These are phyloP conservation scores for Choiromyces venosus DNA, from an alignment of 495 filamentous ascomycete genomes.

Conservation along the genomic window DNA sequence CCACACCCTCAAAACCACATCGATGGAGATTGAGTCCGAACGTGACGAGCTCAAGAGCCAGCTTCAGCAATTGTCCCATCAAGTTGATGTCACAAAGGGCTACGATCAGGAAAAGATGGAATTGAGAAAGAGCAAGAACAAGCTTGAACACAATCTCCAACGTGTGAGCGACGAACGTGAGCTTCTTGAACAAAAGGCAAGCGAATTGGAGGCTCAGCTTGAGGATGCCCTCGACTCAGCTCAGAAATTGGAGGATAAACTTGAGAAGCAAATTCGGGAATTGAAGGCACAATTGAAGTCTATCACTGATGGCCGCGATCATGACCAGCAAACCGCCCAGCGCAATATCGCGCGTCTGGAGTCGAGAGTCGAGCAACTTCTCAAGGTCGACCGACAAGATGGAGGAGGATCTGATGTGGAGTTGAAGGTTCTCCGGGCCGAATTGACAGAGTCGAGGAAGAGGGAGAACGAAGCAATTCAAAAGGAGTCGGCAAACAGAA, in stretches of 20 bases:
- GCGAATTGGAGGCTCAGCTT: conserved; percentile 44
- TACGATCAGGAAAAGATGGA: conserved; percentile 56
- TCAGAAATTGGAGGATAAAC: conserved; percentile 41
- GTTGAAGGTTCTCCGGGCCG: conserved; percentile 27
- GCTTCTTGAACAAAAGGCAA: conserved; percentile 48
- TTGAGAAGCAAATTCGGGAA: conserved; percentile 38
- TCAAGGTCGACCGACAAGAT: conserved; percentile 43
- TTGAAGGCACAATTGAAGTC: conserved; percentile 41
- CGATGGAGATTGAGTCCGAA: conserved; percentile 55
- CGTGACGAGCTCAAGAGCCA: conserved; percentile 58
- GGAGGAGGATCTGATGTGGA: conserved; percentile 37
- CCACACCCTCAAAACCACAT: conserved; percentile 51
- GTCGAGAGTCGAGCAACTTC: conserved; percentile 42
- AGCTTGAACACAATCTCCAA: conserved; percentile 54
- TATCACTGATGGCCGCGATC: conserved; percentile 47
- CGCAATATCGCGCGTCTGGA: conserved; percentile 40
- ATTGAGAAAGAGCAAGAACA: conserved; percentile 51
- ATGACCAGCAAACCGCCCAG: conserved; percentile 51
- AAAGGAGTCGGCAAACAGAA: conserved; percentile 59
- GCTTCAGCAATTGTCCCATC: conserved; percentile 48
- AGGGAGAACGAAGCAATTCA: conserved; percentile 59
- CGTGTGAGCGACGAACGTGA: conserved; percentile 51
- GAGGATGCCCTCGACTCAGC: conserved; percentile 42
- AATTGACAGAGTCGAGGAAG: conserved; percentile 56
- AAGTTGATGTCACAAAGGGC: conserved; percentile 48